Evolutionary conservation across 2,329 filamentous ascomycete genomes (phyloP).

Genomic region (Biscogniauxia marginata): DNA sequence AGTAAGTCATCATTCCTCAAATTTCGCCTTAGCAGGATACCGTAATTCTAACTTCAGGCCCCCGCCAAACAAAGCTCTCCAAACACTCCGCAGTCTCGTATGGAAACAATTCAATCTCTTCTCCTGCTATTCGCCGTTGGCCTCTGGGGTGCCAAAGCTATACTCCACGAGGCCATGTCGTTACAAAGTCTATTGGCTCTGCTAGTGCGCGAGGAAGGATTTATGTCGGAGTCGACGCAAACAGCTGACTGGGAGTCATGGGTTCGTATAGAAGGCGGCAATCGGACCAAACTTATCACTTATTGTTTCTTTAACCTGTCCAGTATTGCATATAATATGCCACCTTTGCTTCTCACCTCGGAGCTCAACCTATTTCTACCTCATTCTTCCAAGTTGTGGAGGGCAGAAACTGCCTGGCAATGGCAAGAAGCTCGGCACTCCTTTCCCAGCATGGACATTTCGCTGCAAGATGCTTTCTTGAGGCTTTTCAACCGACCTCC

Average conservation of each 20-base stretch:
- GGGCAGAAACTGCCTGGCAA: slow-evolving; percentile 56
- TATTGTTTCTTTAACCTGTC: slow-evolving; percentile 64
- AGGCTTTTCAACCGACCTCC: slow-evolving; percentile 52
- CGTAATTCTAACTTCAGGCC: slow-evolving; percentile 7
- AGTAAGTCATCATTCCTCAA: slow-evolving; percentile 42
- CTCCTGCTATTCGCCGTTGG: slow-evolving; percentile 60
- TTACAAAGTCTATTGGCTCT: slow-evolving; percentile 58
- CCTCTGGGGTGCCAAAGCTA: slow-evolving; percentile 60
- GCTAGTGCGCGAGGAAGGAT: slow-evolving; percentile 57
- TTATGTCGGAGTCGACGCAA: slow-evolving; percentile 48
- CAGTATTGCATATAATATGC: slow-evolving; percentile 61
- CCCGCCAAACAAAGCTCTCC: slow-evolving; percentile 50
- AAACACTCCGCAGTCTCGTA: slow-evolving; percentile 56
- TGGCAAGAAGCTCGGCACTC: slow-evolving; percentile 58
- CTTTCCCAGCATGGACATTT: slow-evolving; percentile 49
- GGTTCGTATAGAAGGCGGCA: slow-evolving; percentile 56
- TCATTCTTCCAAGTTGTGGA: slow-evolving; percentile 55
- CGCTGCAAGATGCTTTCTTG: slow-evolving; percentile 56
- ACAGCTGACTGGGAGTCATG: slow-evolving; percentile 58
- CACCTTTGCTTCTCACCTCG: slow-evolving; percentile 56
- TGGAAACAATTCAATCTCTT: slow-evolving; percentile 66
- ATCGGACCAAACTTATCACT: slow-evolving; percentile 58
- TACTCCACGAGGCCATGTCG: slow-evolving; percentile 58
- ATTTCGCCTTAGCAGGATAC: background rate
- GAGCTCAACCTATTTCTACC: slow-evolving; percentile 58